phyloP scores from a whole-genome alignment of 352 stramenopile species.

The Discostella stelligera region DNA sequence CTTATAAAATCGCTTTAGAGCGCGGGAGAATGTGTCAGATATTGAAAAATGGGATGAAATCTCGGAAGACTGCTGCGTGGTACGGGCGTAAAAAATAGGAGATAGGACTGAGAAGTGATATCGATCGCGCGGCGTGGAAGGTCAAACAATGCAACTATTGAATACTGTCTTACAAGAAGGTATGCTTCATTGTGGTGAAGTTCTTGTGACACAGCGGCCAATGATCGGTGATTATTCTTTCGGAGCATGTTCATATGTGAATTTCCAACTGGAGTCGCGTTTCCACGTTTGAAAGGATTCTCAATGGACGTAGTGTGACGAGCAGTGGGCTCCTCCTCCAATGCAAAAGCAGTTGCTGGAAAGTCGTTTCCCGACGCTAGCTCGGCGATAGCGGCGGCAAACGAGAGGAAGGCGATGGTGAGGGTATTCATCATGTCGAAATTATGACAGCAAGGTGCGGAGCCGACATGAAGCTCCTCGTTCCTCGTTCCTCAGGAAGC shows the following conservation, averaged over 20 bases:
- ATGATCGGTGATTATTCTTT: neutral
- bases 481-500: too few species aligned
- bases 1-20: neutral
- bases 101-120: too few species aligned
- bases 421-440: neutral
- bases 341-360: neutral
- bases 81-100: neutral
- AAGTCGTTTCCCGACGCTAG: neutral
- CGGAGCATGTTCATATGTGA: neutral
- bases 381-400: neutral
- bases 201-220: neutral
- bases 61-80: neutral
- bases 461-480: too few species aligned
- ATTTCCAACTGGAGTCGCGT: neutral
- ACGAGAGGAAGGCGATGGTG: neutral
- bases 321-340: neutral
- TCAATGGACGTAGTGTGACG: neutral
- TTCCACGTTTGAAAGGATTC: neutral
- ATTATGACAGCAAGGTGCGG: neutral
- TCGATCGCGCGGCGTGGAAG: neutral
- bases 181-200: neutral
- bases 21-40: neutral
- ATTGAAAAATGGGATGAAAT: neutral
- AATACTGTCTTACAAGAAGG: neutral
- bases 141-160: neutral